Base-by-base conservation (phyloP, 371 early-diverging fungal species). In the Gilbertella persicaria region DNA sequence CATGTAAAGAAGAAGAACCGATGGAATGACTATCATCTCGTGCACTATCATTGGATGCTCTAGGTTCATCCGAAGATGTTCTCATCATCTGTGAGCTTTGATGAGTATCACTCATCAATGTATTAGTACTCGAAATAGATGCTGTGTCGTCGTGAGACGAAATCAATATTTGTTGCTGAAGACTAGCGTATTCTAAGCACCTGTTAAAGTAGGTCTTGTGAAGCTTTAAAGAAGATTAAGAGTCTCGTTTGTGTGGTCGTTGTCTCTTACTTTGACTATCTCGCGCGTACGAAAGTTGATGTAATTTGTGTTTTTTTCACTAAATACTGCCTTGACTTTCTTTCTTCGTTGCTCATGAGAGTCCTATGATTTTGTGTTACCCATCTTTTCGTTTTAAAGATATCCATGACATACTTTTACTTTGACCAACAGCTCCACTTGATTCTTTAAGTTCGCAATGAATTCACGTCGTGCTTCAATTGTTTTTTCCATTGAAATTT, bases 181-280 rank as follows among this genome's bases (percentile, higher is more conserved):
- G 53, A 41, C 56, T 66, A 4, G 73, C 56, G 42, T 69, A 51
- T 55, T 74, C 68, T 53, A 67, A 48, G 44, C 64, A 71, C 68
- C 62, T 73, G 53, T 55, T 60, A 9, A 50, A 63, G 49, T 84
- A 84, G 0, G 60, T 45, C 53, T 66, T 77, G 30, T 75, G 78
- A 24, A 78, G 62, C 82, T 84, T 37, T 14, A 30, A 16, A 39
- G 17, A 16, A 12, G 16, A 16, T 3, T 8, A 38, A 24, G 13
- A n/a, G 13, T 14, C 10, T 50, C 13, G 17, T 30, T 7, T 19
- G 28, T 37, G 2, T 19, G 8, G 8, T 25, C 3, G 0, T 16
- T 28, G 25, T 28, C 3, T n/a, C 19, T 50, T 67, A 76, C 77
- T 60, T 73, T 77, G 28, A 55, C 43, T 20, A 77, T 64, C 23